Evolutionary conservation across 139 green algal species (phyloP).

Genomic region (Parachlorella kessleri): DNA sequence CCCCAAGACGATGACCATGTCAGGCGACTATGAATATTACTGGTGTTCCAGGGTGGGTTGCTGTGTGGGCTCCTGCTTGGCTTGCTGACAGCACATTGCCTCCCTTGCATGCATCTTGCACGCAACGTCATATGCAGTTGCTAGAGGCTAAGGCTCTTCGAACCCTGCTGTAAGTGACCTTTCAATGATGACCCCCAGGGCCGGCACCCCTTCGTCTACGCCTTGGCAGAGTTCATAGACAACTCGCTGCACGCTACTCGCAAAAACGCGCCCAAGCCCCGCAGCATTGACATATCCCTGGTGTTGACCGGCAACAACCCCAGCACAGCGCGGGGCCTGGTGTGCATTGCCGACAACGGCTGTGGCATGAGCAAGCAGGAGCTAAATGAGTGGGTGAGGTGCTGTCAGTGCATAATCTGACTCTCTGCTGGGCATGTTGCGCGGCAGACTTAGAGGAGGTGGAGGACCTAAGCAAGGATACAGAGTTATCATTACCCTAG

Average conservation of each 20-base stretch:
- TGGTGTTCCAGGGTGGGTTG: background rate
- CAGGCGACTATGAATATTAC: slow-evolving; percentile 85
- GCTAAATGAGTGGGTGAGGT: slow-evolving; percentile 70
- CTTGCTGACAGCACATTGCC: background rate
- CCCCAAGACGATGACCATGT: slow-evolving; percentile 83
- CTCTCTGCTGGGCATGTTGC: background rate
- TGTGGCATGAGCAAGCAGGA: slow-evolving; percentile 69
- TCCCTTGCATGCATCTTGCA: no score
- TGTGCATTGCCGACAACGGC: slow-evolving; percentile 78
- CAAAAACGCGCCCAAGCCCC: slow-evolving; percentile 7
- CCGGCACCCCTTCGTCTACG: slow-evolving; percentile 78
- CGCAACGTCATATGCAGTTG: no score
- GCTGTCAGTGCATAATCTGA: no score
- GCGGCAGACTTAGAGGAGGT: background rate
- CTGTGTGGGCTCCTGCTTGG: background rate
- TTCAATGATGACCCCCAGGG: no score
- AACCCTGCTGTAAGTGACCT: no score
- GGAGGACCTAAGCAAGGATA: no score
- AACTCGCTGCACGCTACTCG: slow-evolving; percentile 74
- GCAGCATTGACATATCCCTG: slow-evolving; percentile 61
- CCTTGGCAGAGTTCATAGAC: slow-evolving; percentile 82
- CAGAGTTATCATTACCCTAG: no score
- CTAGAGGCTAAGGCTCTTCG: no score
- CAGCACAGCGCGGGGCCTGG: slow-evolving; percentile 39
- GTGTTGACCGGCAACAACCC: slow-evolving; percentile 35